A percentile compares a stretch with the other conserved stretches of the same genome.
Conservation (phyloP, 371 early-diverging fungal species). For the Rhizopus arrhizus region DNA sequence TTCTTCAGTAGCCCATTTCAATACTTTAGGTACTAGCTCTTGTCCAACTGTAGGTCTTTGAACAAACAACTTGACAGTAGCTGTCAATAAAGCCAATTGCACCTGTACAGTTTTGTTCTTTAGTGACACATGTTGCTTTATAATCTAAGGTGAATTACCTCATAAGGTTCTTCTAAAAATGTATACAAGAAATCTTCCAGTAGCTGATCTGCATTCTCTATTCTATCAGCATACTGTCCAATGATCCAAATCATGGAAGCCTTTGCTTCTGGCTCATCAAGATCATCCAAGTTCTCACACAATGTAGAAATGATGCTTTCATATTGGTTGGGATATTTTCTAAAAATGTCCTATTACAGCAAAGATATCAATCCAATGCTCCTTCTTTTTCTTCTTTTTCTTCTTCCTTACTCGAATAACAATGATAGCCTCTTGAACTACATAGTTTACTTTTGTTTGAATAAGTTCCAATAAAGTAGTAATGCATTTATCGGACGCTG, state of each 20-base stretch:
- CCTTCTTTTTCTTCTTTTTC: neutral
- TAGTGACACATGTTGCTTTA: neutral
- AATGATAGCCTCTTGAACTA: constrained; percentile 92
- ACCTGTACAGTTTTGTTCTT: constrained; percentile 50
- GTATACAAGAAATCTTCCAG: constrained; percentile 79
- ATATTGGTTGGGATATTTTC: constrained; percentile 93
- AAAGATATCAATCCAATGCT: too few species aligned
- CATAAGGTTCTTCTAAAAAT: constrained; percentile 85
- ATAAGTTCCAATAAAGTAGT: constrained; percentile 84
- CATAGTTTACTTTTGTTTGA: constrained; percentile 89
- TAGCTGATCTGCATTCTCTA: constrained; percentile 86
- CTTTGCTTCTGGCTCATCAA: constrained; percentile 95
- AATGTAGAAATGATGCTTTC: constrained; percentile 85
- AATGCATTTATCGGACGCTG: constrained; percentile 83
- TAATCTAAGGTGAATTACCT: constrained; percentile 42
- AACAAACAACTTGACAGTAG: constrained; percentile 93
- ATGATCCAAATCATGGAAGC: constrained; percentile 97
- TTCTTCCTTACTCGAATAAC: constrained; percentile 44
- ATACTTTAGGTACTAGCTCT: constrained; percentile 85
- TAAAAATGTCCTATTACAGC: constrained; percentile 79
- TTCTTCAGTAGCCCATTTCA: constrained; percentile 91
- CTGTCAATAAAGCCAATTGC: constrained; percentile 91
- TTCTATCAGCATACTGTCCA: constrained; percentile 93
- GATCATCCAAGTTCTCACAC: constrained; percentile 85
- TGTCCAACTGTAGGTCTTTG: constrained; percentile 88